These are phyloP conservation scores for Abrus pulchellus DNA, from an alignment of 306 rosid genomes.

Conservation along the genomic window DNA sequence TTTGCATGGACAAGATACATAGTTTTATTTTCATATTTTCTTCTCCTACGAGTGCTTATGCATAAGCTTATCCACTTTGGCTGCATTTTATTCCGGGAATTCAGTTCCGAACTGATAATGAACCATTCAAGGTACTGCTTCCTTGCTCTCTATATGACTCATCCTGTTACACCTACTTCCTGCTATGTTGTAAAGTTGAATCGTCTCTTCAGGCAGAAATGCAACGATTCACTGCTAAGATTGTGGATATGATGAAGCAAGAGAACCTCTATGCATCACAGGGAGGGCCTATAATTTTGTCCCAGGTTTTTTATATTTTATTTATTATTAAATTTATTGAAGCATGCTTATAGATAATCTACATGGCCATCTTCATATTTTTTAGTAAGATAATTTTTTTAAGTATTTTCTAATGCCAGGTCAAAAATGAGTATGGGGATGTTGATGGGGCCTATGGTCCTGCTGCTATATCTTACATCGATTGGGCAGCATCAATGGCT, in stretches of 20 bases:
- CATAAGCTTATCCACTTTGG: slow-evolving; percentile 61
- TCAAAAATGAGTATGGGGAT: slow-evolving; percentile 93
- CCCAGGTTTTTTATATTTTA: slow-evolving; percentile 70
- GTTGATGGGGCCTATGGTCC: slow-evolving; percentile 63
- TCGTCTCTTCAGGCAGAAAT: slow-evolving; percentile 74
- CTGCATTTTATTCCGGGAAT: slow-evolving; percentile 86
- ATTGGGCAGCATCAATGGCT: slow-evolving; percentile 96
- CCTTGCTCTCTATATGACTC: neutral
- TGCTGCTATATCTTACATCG: slow-evolving; percentile 75
- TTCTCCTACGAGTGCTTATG: too few species aligned
- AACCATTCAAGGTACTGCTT: slow-evolving; percentile 71
- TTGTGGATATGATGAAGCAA: slow-evolving; percentile 84
- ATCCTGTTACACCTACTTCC: neutral
- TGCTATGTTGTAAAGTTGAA: neutral
- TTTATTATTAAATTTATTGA: neutral
- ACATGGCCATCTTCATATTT: neutral
- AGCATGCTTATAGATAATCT: slow-evolving; percentile 7
- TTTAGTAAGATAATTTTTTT: neutral
- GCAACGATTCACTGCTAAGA: slow-evolving; percentile 82
- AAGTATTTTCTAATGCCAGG: slow-evolving; percentile 51
- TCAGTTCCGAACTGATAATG: slow-evolving; percentile 82
- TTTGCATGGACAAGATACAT: neutral
- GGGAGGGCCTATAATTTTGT: slow-evolving; percentile 94
- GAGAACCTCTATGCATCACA: slow-evolving; percentile 88
- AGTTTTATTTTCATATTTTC: too few species aligned